Base-by-base conservation (phyloP, 148 eudicot species). In the Chenopodium suecicum region DNA sequence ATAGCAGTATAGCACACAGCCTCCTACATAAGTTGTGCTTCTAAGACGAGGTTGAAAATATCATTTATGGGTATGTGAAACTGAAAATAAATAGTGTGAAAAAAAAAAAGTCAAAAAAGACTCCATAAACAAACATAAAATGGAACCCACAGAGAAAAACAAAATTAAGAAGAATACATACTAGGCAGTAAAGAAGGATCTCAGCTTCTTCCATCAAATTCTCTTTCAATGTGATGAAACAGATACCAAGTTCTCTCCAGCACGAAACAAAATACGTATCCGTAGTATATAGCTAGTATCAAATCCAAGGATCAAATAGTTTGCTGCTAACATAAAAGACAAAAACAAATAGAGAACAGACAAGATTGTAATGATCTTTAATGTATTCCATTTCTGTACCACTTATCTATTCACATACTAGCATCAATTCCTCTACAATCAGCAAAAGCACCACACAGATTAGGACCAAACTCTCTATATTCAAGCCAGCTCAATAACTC, bases 401-500 rank as follows among this genome's bases (percentile, higher is more conserved):
- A 84, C 88, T 87, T 88, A 85, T 88, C 80, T 88, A 94, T 91
- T 86, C 94, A 90, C 93, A 90, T 85, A 78, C 88, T 88, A 80
- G 83, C 78, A 85, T 73, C 81, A 77, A 83, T 79, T 86, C 88
- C 86, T 90, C 95, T 86, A 91, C 89, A 91, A 85, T 87, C 84
- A 87, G 91, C 88, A 86, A 85, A 88, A 80, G 80, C 83, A 83
- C 86, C 87, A 89, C 78, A 85, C 31, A 78, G 70, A 82, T 86
- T 73, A 82, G 84, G 83, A 84, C 89, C 83, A 81, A 83, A 88
- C 87, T 87, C 86, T 70, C 77, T 74, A 90, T 78, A 84, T 73
- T 75, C 82, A 78, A 88, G 82, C 89, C 84, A 83, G 82, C 88
- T 85, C 80, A 81, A 83, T 77, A 83, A 83, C 83, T 52, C 75